Evolutionary conservation across 2,329 filamentous ascomycete species (phyloP).

Genomic region (Coleophoma eucalyptorum): DNA sequence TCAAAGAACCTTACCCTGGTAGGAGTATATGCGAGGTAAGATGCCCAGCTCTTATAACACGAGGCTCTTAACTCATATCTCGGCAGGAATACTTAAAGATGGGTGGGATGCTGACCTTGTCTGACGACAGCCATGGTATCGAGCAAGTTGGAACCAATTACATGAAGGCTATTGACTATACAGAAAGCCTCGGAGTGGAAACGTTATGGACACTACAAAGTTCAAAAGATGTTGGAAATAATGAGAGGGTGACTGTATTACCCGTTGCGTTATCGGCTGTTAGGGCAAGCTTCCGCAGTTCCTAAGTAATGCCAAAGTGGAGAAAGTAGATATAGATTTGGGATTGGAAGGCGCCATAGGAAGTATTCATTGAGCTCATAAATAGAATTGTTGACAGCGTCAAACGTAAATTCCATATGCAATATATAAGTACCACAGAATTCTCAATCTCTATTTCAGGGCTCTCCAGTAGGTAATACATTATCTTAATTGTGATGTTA

Average conservation of each 20-base stretch:
- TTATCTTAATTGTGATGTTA: no score
- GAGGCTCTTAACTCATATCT: conserved; percentile 1
- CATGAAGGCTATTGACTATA: conserved; percentile 62
- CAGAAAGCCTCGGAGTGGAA: conserved; percentile 61
- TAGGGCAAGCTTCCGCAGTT: conserved; percentile 14
- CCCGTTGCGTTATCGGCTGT: conserved; percentile 9
- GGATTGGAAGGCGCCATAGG: no score
- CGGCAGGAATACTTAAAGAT: conserved; percentile 64
- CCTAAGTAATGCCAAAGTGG: no score
- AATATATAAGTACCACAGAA: no score
- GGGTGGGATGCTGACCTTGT: conserved; percentile 82
- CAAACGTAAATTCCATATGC: no score
- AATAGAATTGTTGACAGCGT: no score
- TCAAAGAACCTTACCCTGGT: conserved; percentile 86
- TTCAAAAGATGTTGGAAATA: not conserved
- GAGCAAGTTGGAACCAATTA: conserved; percentile 89
- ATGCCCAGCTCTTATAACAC: not conserved
- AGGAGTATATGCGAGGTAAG: conserved; percentile 65
- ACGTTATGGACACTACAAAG: conserved; percentile 42
- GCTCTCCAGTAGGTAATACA: no score
- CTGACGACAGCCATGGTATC: conserved; percentile 90
- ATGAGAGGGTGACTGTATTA: conserved; percentile 7
- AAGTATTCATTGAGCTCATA: no score
- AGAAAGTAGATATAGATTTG: no score
- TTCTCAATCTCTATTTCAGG: no score